These are phyloP conservation scores for Komagataella populi DNA, from an alignment of 805 yeast species.

Conservation along the genomic window DNA sequence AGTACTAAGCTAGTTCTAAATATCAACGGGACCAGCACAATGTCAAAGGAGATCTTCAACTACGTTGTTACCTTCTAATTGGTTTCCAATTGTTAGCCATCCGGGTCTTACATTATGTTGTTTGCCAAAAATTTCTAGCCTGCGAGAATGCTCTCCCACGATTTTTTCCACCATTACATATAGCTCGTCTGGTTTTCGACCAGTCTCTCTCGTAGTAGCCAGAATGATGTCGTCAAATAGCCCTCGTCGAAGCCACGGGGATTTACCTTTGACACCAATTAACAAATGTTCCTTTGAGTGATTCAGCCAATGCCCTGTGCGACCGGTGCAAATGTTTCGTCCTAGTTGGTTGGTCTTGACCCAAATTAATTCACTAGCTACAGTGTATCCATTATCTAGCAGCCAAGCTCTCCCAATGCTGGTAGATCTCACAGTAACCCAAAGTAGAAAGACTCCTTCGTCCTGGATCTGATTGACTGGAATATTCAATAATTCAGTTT, in stretches of 20 bases:
- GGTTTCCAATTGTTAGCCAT: constrained; percentile 82
- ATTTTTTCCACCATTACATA: constrained; percentile 78
- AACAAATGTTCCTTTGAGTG: constrained; percentile 87
- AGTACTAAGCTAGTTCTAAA: not conserved
- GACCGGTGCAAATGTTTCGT: constrained; percentile 84
- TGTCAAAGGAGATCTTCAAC: constrained; percentile 21
- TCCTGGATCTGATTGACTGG: constrained; percentile 61
- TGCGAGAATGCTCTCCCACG: constrained; percentile 65
- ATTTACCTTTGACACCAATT: constrained; percentile 75
- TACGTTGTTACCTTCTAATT: constrained; percentile 45
- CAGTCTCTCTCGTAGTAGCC: constrained; percentile 76
- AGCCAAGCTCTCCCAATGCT: constrained; percentile 77
- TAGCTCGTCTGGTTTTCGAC: constrained; percentile 83
- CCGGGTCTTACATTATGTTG: constrained; percentile 80
- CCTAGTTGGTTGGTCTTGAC: constrained; percentile 78
- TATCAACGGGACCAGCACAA: no score
- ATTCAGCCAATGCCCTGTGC: constrained; percentile 96
- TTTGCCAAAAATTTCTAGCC: constrained; percentile 82
- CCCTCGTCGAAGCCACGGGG: constrained; percentile 52
- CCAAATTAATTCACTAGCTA: constrained; percentile 80
- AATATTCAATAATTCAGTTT: constrained; percentile 53
- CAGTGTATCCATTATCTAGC: constrained; percentile 68
- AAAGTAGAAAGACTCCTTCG: constrained; percentile 71
- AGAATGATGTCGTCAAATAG: constrained; percentile 70
- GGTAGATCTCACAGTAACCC: constrained; percentile 94